Conservation (phyloP, 2,329 filamentous ascomycete genomes). For the Mycocentrospora acerina region DNA sequence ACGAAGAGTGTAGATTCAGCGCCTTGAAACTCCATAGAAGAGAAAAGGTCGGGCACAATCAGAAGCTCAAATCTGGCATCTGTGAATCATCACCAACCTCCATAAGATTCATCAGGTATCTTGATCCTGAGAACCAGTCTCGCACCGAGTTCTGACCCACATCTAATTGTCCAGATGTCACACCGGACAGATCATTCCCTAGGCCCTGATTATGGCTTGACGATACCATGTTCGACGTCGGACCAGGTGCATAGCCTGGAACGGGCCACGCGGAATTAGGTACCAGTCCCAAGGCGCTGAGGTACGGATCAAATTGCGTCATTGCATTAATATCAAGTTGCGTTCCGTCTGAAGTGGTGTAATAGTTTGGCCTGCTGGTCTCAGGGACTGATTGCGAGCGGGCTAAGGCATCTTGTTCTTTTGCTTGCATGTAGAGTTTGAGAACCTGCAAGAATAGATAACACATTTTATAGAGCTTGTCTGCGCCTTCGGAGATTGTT, state of each 20-base stretch:
- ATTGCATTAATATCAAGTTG: slow-evolving; percentile 28
- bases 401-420: slow-evolving; percentile 44
- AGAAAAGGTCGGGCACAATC: no score
- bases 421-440: slow-evolving; percentile 63
- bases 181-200: slow-evolving; percentile 3
- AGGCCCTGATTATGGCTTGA: slow-evolving; percentile 4
- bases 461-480: slow-evolving; percentile 64
- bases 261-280: slow-evolving; percentile 40
- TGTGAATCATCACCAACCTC: slow-evolving; percentile 56
- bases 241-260: slow-evolving; percentile 9
- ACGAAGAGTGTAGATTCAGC: no score
- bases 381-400: slow-evolving; percentile 5
- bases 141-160: slow-evolving; percentile 51
- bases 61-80: slow-evolving; percentile 29
- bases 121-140: slow-evolving; percentile 67
- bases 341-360: slow-evolving; percentile 11
- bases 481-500: slow-evolving; percentile 58
- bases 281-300: slow-evolving; percentile 64
- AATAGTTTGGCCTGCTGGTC: slow-evolving; percentile 11
- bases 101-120: slow-evolving; percentile 64
- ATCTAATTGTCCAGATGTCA: slow-evolving; percentile 10
- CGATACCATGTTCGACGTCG: slow-evolving; percentile 10
- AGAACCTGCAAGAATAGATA: slow-evolving; percentile 64
- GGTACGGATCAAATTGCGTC: slow-evolving; percentile 62
- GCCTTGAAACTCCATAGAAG: no score